Evolutionary conservation across 139 green algal species (phyloP).

Genomic region (Haematococcus sp.): DNA sequence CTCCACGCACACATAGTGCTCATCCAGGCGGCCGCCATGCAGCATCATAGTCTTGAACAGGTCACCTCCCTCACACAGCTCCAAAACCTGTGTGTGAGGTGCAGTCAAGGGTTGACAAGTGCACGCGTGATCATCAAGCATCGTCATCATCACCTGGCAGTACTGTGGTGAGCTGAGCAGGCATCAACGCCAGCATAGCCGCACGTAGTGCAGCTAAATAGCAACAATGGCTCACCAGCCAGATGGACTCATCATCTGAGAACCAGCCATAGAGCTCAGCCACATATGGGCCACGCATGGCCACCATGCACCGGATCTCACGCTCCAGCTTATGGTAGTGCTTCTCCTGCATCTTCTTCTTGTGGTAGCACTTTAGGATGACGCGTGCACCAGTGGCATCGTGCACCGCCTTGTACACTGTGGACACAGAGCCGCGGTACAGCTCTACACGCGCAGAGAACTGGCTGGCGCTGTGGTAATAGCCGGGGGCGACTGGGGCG

Average conservation of each 20-base stretch:
- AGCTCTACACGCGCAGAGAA: conserved; percentile 59
- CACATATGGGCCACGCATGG: conserved; percentile 38
- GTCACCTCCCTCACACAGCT: conserved; percentile 75
- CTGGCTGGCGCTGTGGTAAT: conserved; percentile 44
- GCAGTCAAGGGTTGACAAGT: too few relatives aligned
- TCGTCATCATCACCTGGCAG: too few relatives aligned
- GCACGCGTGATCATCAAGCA: too few relatives aligned
- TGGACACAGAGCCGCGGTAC: conserved; percentile 73
- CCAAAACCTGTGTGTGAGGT: conserved; percentile 40
- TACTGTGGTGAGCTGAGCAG: too few relatives aligned
- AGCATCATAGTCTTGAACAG: conserved; percentile 76
- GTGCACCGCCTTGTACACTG: conserved; percentile 64
- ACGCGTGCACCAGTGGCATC: conserved; percentile 40
- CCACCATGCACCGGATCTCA: conserved; percentile 37
- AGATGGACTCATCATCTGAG: conserved; percentile 52
- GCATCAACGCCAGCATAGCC: too few relatives aligned
- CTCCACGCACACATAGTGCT: conserved; percentile 71
- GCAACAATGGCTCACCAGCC: conserved; percentile 50
- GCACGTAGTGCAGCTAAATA: too few relatives aligned
- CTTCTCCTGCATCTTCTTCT: conserved; percentile 66
- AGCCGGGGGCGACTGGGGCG: too few relatives aligned
- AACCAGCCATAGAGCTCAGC: conserved; percentile 62
- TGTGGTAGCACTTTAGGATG: conserved; percentile 81
- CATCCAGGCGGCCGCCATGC: conserved; percentile 55
- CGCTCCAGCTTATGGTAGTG: conserved; percentile 67